phyloP scores from a whole-genome alignment of 176 grass and related monocot genomes.

The Pharus latifolius region DNA sequence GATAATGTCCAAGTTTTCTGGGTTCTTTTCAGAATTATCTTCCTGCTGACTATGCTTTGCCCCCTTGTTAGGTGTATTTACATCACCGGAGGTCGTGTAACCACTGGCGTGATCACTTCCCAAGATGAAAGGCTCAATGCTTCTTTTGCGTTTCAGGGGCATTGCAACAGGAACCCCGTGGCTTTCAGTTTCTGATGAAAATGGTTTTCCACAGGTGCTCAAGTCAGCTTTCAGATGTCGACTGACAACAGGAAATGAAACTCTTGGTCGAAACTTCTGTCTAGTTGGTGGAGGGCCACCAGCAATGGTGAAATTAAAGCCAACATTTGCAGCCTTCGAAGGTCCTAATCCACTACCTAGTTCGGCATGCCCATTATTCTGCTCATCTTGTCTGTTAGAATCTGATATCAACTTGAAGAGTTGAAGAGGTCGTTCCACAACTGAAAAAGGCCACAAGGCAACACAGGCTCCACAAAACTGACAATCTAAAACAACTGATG shows the following conservation, averaged over 20 bases:
- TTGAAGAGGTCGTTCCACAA: constrained; percentile 59
- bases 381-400: constrained; percentile 43
- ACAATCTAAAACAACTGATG: constrained; percentile 85
- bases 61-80: constrained; percentile 9
- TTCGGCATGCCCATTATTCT: constrained; percentile 20
- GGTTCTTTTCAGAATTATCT: constrained; percentile 19
- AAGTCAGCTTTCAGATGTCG: constrained; percentile 65
- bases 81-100: background rate
- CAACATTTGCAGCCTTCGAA: constrained; percentile 35
- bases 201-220: constrained; percentile 9
- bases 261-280: constrained; percentile 72
- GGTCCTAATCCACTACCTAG: constrained; percentile 24
- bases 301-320: constrained; percentile 83
- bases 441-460: constrained; percentile 74
- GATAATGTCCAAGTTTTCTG: constrained; percentile 1
- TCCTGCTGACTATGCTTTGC: background rate
- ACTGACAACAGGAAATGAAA: constrained; percentile 87
- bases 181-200: constrained; percentile 27
- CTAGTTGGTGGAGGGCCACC: constrained; percentile 78
- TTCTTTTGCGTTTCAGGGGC: constrained; percentile 70
- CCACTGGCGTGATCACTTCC: background rate
- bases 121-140: constrained; percentile 19
- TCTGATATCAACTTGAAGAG: constrained; percentile 65
- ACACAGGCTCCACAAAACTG: constrained; percentile 90
- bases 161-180: constrained; percentile 24